phyloP scores from a whole-genome alignment of 108 stramenopile species.

The Schizochytrium sp. region DNA sequence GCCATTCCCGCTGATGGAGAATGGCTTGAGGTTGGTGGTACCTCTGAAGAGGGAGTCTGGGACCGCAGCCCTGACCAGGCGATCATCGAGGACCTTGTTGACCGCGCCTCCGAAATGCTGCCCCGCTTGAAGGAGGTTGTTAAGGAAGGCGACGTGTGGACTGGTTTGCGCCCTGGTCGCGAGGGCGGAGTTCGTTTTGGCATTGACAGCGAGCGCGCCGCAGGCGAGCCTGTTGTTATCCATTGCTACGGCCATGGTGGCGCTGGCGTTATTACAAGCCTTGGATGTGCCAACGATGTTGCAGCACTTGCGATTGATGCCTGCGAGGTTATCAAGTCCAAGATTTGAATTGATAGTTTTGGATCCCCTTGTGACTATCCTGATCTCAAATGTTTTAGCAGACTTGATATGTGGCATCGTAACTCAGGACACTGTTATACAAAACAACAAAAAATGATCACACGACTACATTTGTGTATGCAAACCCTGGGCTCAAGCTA shows the following conservation, averaged over 20 bases:
- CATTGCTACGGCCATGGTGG: slow-evolving; percentile 35
- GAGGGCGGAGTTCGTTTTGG: slow-evolving; percentile 10
- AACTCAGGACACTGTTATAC: too few species aligned
- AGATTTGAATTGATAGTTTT: neutral
- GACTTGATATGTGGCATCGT: too few species aligned
- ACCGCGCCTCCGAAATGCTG: slow-evolving; percentile 28
- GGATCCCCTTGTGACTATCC: neutral
- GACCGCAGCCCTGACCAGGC: slow-evolving; percentile 11
- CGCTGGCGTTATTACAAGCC: slow-evolving; percentile 26
- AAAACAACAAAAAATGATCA: too few species aligned
- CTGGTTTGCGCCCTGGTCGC: slow-evolving; percentile 20
- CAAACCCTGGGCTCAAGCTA: too few species aligned
- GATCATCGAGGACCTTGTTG: neutral
- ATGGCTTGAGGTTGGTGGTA: slow-evolving; percentile 31
- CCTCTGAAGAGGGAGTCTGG: slow-evolving; percentile 24
- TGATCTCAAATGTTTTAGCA: too few species aligned
- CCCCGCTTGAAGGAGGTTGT: slow-evolving; percentile 14
- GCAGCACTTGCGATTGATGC: slow-evolving; percentile 12
- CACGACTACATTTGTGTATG: too few species aligned
- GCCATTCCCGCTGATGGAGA: slow-evolving; percentile 25
- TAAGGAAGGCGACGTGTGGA: neutral
- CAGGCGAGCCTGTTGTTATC: neutral
- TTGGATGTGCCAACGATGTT: slow-evolving; percentile 19
- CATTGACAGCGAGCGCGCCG: neutral
- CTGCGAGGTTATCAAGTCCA: neutral